These are phyloP conservation scores for Coniochaeta sp. DNA, from an alignment of 2,329 filamentous ascomycete genomes.

Conservation along the genomic window DNA sequence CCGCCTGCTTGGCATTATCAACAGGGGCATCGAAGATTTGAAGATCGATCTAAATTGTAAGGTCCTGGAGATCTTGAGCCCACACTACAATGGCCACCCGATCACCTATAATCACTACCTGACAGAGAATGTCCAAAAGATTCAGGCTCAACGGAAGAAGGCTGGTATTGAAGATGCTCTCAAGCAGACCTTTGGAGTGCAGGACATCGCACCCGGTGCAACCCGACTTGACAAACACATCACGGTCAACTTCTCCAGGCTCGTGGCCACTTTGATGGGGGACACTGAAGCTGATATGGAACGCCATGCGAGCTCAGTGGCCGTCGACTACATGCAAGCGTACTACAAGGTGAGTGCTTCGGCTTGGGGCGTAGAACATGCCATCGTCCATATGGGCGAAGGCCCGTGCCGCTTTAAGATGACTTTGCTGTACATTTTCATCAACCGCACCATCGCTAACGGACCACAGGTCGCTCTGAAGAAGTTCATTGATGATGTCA, in stretches of 20 bases:
- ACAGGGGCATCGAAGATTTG: slow-evolving; percentile 13
- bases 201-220: neutral
- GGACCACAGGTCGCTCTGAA: slow-evolving; percentile 16
- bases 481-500: slow-evolving; percentile 17
- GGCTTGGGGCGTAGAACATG: neutral
- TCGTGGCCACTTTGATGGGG: neutral
- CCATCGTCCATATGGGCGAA: no score
- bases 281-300: slow-evolving; percentile 25
- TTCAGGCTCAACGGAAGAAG: slow-evolving; percentile 7
- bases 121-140: slow-evolving; percentile 23
- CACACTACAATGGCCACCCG: slow-evolving; percentile 21
- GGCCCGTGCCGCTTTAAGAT: no score
- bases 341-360: slow-evolving; percentile 32
- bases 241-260: neutral
- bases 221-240: neutral
- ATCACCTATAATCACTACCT: slow-evolving; percentile 32
- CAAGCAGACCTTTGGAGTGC: neutral
- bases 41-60: slow-evolving; percentile 13
- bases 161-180: slow-evolving; percentile 1
- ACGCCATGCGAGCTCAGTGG: slow-evolving; percentile 25
- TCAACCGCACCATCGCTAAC: neutral
- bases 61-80: slow-evolving; percentile 17
- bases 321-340: slow-evolving; percentile 31
- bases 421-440: no score
- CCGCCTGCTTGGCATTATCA: slow-evolving; percentile 12